Evolutionary conservation across 2,329 filamentous ascomycete genomes (phyloP).

Genomic region (Diaporthe vaccinii): DNA sequence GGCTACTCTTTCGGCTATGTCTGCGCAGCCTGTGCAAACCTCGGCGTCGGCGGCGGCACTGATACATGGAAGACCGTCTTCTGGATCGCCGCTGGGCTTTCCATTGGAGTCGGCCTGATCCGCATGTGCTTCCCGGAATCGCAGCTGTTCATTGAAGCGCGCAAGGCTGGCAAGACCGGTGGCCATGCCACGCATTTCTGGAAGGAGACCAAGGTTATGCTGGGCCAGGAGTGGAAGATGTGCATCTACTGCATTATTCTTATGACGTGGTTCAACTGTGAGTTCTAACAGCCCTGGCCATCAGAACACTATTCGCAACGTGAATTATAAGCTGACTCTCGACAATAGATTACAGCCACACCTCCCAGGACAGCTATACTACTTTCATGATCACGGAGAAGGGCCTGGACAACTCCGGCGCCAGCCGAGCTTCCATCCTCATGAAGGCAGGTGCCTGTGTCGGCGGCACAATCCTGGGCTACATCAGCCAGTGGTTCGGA

Average conservation of each 20-base stretch:
- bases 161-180: conserved; percentile 67
- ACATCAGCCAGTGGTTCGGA: conserved; percentile 81
- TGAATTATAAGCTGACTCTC: conserved; percentile 53
- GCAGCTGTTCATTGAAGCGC: conserved; percentile 80
- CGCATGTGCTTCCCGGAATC: conserved; percentile 80
- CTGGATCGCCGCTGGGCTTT: conserved; percentile 78
- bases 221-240: conserved; percentile 80
- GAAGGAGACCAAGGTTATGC: conserved; percentile 77
- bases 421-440: conserved; percentile 81
- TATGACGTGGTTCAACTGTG: conserved; percentile 74
- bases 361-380: conserved; percentile 84
- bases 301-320: no score
- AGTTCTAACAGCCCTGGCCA: conserved; percentile 43
- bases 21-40: conserved; percentile 80
- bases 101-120: conserved; percentile 76
- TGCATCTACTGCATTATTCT: conserved; percentile 82
- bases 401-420: conserved; percentile 72
- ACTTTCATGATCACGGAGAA: conserved; percentile 84
- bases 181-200: conserved; percentile 70
- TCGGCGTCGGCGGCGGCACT: conserved; percentile 75
- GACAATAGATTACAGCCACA: conserved; percentile 79
- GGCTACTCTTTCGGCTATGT: conserved; percentile 87
- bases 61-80: conserved; percentile 83
- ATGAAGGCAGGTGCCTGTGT: conserved; percentile 85
- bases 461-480: conserved; percentile 80